These are phyloP conservation scores for Schoenoplectus triqueter DNA, from an alignment of 202 grass and related monocot species.

Conservation along the genomic window DNA sequence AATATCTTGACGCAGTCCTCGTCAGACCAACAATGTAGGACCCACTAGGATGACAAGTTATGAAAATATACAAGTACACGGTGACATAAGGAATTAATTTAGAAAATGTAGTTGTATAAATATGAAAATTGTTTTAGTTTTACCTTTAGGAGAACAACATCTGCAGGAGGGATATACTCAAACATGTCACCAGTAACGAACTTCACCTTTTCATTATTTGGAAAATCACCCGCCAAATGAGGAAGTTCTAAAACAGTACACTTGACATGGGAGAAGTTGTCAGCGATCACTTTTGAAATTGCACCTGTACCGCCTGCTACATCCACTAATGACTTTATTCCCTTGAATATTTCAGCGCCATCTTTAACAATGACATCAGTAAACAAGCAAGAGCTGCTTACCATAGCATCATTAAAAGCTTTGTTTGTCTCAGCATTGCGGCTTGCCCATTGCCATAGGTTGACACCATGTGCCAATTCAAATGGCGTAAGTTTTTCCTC, in stretches of 20 bases:
- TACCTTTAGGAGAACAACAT: too few relatives aligned
- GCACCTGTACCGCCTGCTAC: too few relatives aligned
- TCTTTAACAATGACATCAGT: too few relatives aligned
- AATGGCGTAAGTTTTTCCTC: too few relatives aligned
- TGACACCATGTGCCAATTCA: too few relatives aligned
- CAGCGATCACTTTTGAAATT: constrained; percentile 16
- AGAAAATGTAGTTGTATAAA: constrained; percentile 8
- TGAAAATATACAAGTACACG: not conserved
- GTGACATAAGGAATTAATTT: not conserved
- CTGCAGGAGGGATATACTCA: too few relatives aligned
- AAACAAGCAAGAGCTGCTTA: constrained; percentile 37
- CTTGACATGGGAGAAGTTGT: constrained; percentile 11
- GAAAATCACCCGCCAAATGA: constrained; percentile 33
- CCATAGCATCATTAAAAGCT: constrained; percentile 32
- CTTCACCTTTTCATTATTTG: not conserved
- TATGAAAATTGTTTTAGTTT: too few relatives aligned
- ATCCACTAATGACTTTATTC: constrained; percentile 44
- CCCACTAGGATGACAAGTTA: constrained; percentile 14
- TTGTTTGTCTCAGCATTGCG: not conserved
- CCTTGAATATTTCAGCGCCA: constrained; percentile 30
- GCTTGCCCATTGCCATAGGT: too few relatives aligned
- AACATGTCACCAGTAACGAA: constrained; percentile 49
- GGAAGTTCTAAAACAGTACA: constrained; percentile 46
- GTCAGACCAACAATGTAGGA: constrained; percentile 48
- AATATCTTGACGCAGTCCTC: constrained; percentile 48